Evolutionary conservation across 2,329 filamentous ascomycete genomes (phyloP), one percentile per base, ranked within the genome.

Genomic region (Cercospora sp.): DNA sequence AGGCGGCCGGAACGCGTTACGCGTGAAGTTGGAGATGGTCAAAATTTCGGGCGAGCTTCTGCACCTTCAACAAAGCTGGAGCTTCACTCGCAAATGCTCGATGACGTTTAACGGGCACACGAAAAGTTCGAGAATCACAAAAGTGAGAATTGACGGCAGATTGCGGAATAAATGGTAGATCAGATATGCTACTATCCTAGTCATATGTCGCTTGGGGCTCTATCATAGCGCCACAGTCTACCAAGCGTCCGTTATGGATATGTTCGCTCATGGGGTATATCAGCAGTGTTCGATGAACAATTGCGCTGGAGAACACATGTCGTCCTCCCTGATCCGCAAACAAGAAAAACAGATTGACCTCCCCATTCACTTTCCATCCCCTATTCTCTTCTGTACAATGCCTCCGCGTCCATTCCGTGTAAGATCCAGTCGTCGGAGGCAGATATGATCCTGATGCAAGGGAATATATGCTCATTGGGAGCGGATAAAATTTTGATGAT

Each of bases 201-300:
- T 28, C 62, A 58, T 40, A 64, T 40, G 62, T 57, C 48, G 31
- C 20, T 64, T 23, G 48, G 48, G 31, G 28, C 26, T 33, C 42
- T 40, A 20, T 20, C 33, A 30, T 40, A 64, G 51, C n/a, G 42
- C 30, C 48, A 63, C 40, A 64, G 51, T 33, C 62, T 64, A 64
- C 30, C 48, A 51, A 64, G 62, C 62, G 51, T 31, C 13, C 48
- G 45, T 63, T 48, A 58, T 48, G 45, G 36, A 51, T 58, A 51
- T 45, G 45, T 64, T 31, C 67, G 51, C 71, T 69, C 69, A 66
- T 59, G 61, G 69, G 71, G 71, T 72, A 72, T 72, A 72, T 72
- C 71, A 69, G 67, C 70, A 64, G 36, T 63, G 60, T 63, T 40
- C 18, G 36, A 36, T 26, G 26, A 64, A 63, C 36, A 26, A 40